These are phyloP conservation scores for Paraphaeosphaeria sporulosa DNA, from an alignment of 2,329 filamentous ascomycete species.

Conservation along the genomic window DNA sequence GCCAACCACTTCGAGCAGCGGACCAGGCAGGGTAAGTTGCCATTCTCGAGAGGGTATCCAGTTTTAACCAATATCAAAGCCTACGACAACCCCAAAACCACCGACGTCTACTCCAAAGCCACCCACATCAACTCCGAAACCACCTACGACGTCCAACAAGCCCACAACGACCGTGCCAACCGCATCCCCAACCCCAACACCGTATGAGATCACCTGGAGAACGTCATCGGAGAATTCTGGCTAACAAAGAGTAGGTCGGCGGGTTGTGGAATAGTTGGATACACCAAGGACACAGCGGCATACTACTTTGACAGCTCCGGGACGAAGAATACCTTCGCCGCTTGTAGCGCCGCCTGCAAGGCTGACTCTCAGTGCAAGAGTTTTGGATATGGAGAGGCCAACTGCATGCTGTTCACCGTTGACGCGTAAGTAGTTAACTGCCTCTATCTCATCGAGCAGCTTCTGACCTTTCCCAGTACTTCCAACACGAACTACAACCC, in stretches of 20 bases:
- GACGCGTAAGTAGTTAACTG: slow-evolving; percentile 29
- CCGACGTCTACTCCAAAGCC: slow-evolving; percentile 18
- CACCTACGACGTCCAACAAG: too few relatives aligned
- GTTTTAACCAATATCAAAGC: not conserved
- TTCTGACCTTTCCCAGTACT: slow-evolving; percentile 20
- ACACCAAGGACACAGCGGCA: slow-evolving; percentile 39
- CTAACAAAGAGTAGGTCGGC: slow-evolving; percentile 27
- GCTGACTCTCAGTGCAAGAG: slow-evolving; percentile 41
- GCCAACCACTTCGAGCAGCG: slow-evolving; percentile 25
- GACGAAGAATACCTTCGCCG: slow-evolving; percentile 41
- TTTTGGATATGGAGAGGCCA: slow-evolving; percentile 44
- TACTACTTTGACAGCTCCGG: slow-evolving; percentile 46
- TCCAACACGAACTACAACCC: slow-evolving; percentile 46
- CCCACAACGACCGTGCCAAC: slow-evolving; percentile 19
- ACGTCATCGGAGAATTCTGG: not conserved
- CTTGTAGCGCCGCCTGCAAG: slow-evolving; percentile 41
- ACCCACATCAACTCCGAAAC: slow-evolving; percentile 7
- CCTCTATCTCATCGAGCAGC: not conserved
- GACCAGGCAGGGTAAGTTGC: slow-evolving; percentile 16
- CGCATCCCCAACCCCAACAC: slow-evolving; percentile 33
- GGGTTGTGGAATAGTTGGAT: slow-evolving; percentile 40
- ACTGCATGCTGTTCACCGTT: slow-evolving; percentile 45
- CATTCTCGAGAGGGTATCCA: not conserved
- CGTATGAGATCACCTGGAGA: slow-evolving; percentile 25
- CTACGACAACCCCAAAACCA: slow-evolving; percentile 1